phyloP scores from a whole-genome alignment of 345 rosid genomes.

The Excoecaria cochinchinensis region DNA sequence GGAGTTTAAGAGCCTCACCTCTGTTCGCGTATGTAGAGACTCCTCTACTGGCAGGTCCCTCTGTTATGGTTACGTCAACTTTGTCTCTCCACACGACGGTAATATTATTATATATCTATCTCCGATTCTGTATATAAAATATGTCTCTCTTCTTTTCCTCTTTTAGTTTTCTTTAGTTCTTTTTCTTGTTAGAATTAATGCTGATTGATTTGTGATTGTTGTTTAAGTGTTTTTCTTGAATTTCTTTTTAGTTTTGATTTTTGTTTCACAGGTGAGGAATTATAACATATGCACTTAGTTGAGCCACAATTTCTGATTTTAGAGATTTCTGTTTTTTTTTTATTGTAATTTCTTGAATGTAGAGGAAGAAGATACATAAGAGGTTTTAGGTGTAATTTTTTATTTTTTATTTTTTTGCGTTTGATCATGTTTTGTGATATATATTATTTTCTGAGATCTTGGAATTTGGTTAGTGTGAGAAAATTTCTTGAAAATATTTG shows the following conservation, averaged over 20 bases:
- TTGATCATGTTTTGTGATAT: not conserved
- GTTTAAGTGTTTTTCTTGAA: not conserved
- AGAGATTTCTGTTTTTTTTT: not conserved
- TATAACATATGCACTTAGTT: not conserved
- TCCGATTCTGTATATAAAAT: not conserved
- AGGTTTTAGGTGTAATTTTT: not conserved
- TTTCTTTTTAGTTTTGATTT: not conserved
- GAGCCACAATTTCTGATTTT: not conserved
- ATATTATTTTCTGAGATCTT: not conserved
- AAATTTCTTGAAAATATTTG: not conserved
- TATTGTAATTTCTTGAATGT: not conserved
- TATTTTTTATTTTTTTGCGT: not conserved
- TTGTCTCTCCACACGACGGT: conserved; percentile 59
- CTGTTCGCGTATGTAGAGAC: conserved; percentile 71
- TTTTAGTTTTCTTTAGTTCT: not conserved
- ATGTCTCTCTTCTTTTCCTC: not conserved
- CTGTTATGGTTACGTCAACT: conserved; percentile 86
- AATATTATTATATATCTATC: not conserved
- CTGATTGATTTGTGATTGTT: not conserved
- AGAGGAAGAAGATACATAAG: not conserved
- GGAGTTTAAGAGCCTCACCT: conserved; percentile 58
- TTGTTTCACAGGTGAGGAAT: not conserved
- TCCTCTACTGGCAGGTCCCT: conserved; percentile 56
- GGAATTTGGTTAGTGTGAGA: not conserved
- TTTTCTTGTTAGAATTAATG: not conserved